phyloP scores from a whole-genome alignment of 148 eudicot species.

The Nepenthes gracilis region DNA sequence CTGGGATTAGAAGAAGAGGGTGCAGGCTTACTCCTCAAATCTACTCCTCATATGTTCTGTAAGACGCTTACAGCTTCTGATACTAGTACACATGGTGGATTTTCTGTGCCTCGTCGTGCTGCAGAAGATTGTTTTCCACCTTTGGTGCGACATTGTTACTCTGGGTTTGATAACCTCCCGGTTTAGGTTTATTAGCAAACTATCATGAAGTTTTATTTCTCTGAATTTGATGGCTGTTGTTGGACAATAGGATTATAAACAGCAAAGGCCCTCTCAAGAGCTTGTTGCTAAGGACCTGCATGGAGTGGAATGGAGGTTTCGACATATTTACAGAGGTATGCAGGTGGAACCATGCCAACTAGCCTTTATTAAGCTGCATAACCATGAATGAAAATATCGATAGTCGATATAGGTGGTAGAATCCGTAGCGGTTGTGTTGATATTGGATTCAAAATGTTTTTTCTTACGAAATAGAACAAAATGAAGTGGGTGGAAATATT shows the following conservation, averaged over 20 bases:
- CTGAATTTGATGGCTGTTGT: not conserved
- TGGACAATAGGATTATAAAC: constrained; percentile 56
- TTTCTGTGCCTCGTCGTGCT: constrained; percentile 93
- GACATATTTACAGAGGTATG: constrained; percentile 87
- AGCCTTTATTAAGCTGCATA: not conserved
- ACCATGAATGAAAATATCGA: not conserved
- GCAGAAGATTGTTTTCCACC: constrained; percentile 94
- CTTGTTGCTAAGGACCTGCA: constrained; percentile 81
- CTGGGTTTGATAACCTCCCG: not conserved
- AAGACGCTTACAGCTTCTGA: constrained; percentile 85
- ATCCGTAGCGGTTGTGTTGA: not conserved
- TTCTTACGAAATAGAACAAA: not conserved
- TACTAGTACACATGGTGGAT: constrained; percentile 96
- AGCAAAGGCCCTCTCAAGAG: constrained; percentile 89
- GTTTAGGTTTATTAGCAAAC: not conserved
- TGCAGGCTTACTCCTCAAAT: constrained; percentile 30
- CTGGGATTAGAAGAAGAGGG: constrained; percentile 40
- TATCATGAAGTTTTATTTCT: not conserved
- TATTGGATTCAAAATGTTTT: not conserved
- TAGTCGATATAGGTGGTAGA: not conserved
- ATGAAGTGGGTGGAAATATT: too few relatives aligned
- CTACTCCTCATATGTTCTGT: constrained; percentile 91
- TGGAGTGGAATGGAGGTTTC: constrained; percentile 90
- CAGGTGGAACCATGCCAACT: not conserved
- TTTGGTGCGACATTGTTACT: constrained; percentile 36